These are phyloP conservation scores for Fulvia fulva DNA, from an alignment of 2,329 filamentous ascomycete genomes.

Conservation along the genomic window DNA sequence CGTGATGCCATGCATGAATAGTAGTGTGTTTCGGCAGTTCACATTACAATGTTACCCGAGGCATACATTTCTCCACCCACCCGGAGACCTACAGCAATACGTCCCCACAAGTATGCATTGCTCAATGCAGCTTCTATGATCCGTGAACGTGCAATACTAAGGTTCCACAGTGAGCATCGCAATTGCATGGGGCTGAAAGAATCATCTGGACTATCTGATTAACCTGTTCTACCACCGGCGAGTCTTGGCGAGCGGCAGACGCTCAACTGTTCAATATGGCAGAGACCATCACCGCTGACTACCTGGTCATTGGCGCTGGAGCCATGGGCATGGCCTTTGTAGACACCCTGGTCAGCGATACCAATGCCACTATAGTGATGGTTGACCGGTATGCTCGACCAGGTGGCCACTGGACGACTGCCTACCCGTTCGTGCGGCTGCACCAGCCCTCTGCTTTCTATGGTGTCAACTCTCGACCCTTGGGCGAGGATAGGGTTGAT, in stretches of 20 bases:
- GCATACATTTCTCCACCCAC: no score
- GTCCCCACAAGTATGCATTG: no score
- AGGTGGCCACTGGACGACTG: conserved; percentile 20
- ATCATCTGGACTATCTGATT: no score
- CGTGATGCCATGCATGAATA: no score
- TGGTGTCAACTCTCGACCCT: conserved; percentile 18
- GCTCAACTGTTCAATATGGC: not conserved
- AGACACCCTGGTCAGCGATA: conserved; percentile 15
- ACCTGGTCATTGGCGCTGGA: conserved; percentile 20
- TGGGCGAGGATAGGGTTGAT: conserved; percentile 16
- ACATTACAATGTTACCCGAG: no score
- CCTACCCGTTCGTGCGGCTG: conserved; percentile 21
- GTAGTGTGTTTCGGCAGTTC: no score
- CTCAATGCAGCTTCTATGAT: no score
- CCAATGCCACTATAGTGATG: conserved; percentile 9
- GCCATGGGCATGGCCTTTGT: conserved; percentile 24
- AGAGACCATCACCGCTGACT: conserved; percentile 9
- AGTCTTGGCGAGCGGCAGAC: not conserved
- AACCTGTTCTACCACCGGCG: no score
- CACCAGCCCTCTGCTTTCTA: conserved; percentile 23
- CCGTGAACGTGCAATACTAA: no score
- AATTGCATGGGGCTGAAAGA: no score
- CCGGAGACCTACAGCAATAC: no score
- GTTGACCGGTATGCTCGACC: conserved; percentile 18
- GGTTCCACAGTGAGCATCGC: no score